These are phyloP conservation scores for Xerocomellus amylosporus DNA, from an alignment of 768 basidiomycete genomes.

Conservation along the genomic window DNA sequence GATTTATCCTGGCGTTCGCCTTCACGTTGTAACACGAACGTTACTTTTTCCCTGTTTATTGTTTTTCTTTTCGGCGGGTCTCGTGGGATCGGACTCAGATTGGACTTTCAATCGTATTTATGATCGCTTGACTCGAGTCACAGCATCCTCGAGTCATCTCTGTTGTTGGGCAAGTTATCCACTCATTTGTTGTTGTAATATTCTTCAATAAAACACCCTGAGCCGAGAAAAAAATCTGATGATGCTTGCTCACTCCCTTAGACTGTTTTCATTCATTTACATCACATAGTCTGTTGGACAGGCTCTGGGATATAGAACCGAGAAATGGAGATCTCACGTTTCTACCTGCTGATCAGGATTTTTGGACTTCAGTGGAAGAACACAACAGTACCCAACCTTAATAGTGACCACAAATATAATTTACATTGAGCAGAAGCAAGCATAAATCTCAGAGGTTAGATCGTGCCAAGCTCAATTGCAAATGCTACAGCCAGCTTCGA, in stretches of 20 bases:
- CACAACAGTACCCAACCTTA: too few relatives aligned
- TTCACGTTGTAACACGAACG: too few relatives aligned
- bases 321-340: too few relatives aligned
- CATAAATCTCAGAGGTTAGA: not conserved
- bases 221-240: too few relatives aligned
- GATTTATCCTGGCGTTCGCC: constrained; percentile 44
- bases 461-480: constrained; percentile 68
- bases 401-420: not conserved
- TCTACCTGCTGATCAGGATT: too few relatives aligned
- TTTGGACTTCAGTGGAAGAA: too few relatives aligned
- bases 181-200: not conserved
- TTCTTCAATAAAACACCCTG: too few relatives aligned
- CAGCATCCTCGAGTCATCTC: not conserved
- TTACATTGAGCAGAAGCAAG: not conserved
- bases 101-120: not conserved
- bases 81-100: not conserved
- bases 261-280: not conserved
- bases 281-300: not conserved
- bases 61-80: not conserved
- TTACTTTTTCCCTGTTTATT: not conserved
- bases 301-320: not conserved
- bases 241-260: too few relatives aligned
- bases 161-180: not conserved
- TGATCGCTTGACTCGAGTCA: not conserved
- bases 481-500: constrained; percentile 81